Evolutionary conservation across 2,329 filamentous ascomycete genomes (phyloP).

Genomic region (Pseudogymnoascus sp.): DNA sequence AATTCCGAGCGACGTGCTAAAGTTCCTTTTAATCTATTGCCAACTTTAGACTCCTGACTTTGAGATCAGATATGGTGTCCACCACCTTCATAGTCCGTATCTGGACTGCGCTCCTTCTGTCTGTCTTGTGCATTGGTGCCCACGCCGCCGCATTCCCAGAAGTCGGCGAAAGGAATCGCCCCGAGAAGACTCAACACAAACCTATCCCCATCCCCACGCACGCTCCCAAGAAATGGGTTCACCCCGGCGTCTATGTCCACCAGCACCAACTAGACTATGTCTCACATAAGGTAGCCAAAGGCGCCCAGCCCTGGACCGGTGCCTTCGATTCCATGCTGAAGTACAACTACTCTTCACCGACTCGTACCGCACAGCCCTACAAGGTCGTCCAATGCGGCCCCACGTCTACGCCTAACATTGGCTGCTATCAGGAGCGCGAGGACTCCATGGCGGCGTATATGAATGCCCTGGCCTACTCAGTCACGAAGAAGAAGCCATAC

Average conservation of each 20-base stretch:
- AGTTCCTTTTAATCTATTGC: neutral
- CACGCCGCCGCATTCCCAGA: neutral
- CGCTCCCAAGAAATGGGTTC: constrained; percentile 7
- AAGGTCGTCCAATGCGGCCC: constrained; percentile 24
- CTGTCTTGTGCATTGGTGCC: neutral
- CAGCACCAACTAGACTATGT: constrained; percentile 10
- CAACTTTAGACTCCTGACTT: neutral
- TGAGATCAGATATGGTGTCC: neutral
- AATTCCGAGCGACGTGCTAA: neutral
- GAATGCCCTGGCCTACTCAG: constrained; percentile 23
- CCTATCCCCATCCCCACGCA: constrained; percentile 6
- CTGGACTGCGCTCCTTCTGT: neutral
- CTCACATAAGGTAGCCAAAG: neutral
- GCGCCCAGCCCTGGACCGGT: constrained; percentile 13
- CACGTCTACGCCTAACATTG: constrained; percentile 22
- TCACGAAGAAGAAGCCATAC: constrained; percentile 18
- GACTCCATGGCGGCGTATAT: constrained; percentile 25
- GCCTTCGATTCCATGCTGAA: constrained; percentile 17
- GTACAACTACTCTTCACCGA: constrained; percentile 11
- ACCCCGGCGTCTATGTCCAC: constrained; percentile 11
- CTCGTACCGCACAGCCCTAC: constrained; percentile 10
- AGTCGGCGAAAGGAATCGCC: neutral
- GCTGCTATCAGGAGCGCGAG: constrained; percentile 23
- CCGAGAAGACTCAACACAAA: neutral
- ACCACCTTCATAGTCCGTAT: neutral